Evolutionary conservation across 2,329 filamentous ascomycete genomes (phyloP).

Genomic region (Talaromyces marneffei): DNA sequence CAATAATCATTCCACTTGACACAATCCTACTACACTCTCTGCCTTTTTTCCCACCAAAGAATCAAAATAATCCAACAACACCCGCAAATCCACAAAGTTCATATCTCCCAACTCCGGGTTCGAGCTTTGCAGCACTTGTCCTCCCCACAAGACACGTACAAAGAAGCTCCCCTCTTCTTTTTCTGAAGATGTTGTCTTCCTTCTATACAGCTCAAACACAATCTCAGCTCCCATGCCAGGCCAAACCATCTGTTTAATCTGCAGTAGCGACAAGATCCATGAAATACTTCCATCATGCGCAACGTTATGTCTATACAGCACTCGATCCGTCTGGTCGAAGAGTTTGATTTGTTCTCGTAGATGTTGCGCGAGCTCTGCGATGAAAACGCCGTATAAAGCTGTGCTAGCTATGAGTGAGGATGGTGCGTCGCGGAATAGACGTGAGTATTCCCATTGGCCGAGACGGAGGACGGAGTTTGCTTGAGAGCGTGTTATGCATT

Average conservation of each 20-base stretch:
- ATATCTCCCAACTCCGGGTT: slow-evolving; percentile 62
- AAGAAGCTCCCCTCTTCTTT: slow-evolving; percentile 40
- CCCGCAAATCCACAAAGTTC: slow-evolving; percentile 64
- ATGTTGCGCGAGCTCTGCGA: slow-evolving; percentile 64
- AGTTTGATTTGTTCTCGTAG: slow-evolving; percentile 49
- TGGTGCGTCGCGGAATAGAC: slow-evolving; percentile 64
- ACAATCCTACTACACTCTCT: slow-evolving; percentile 16
- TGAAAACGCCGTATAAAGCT: slow-evolving; percentile 63
- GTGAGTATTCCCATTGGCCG: slow-evolving; percentile 75
- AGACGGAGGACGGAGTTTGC: slow-evolving; percentile 68
- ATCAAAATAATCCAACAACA: slow-evolving; percentile 64
- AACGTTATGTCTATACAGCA: slow-evolving; percentile 67
- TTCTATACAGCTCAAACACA: slow-evolving; percentile 66
- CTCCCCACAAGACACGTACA: slow-evolving; percentile 66
- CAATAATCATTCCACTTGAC: background rate
- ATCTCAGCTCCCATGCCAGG: slow-evolving; percentile 77
- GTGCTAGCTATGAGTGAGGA: slow-evolving; percentile 57
- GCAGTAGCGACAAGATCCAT: slow-evolving; percentile 61
- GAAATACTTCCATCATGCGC: slow-evolving; percentile 73
- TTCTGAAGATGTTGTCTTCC: slow-evolving; percentile 26
- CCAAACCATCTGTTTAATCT: slow-evolving; percentile 73
- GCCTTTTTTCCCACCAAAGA: slow-evolving; percentile 56
- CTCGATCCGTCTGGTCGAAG: slow-evolving; percentile 30
- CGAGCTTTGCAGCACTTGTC: slow-evolving; percentile 60
- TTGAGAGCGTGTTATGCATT: slow-evolving; percentile 57